These are phyloP conservation scores for Aspergillus hiratsukae DNA, from an alignment of 2,329 filamentous ascomycete species.

Conservation along the genomic window DNA sequence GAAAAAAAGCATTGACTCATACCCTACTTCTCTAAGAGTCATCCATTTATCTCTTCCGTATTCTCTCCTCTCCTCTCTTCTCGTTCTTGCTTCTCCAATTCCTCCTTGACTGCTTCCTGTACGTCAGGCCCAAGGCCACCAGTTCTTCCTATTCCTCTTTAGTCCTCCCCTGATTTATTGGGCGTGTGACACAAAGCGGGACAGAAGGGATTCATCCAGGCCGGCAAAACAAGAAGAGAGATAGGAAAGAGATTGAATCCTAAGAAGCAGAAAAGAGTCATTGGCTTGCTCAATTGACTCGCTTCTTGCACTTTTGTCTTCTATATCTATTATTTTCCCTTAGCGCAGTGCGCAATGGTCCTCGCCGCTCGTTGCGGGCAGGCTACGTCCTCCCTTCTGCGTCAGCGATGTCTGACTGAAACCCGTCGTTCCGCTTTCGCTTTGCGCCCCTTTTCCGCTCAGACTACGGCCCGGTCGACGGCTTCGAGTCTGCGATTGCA, in stretches of 20 bases:
- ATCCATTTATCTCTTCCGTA: conserved; percentile 11
- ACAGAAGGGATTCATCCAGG: conserved; percentile 14
- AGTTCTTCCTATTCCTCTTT: conserved; percentile 7
- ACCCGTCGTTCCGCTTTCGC: conserved; percentile 31
- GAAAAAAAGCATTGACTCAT: conserved; percentile 26
- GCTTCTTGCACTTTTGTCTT: conserved; percentile 1
- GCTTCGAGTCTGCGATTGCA: conserved; percentile 33
- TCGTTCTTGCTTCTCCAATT: conserved; percentile 3
- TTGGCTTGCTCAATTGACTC: conserved; percentile 13
- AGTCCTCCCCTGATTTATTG: conserved; percentile 13
- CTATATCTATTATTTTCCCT: conserved; percentile 1
- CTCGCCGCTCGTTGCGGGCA: conserved; percentile 44
- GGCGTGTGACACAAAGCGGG: conserved; percentile 21
- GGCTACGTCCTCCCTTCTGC: conserved; percentile 37
- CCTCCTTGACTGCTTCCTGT: conserved; percentile 7
- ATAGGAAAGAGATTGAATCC: no score
- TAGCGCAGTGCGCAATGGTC: conserved; percentile 40
- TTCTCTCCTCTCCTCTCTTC: conserved; percentile 10
- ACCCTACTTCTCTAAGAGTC: conserved; percentile 5
- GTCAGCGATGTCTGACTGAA: conserved; percentile 39
- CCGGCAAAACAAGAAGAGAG: conserved; percentile 1
- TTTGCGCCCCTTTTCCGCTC: conserved; percentile 36
- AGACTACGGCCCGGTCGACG: conserved; percentile 28
- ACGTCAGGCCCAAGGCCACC: conserved; percentile 5
- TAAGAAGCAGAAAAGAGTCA: conserved; percentile 6